Percentiles rank a stretch among this genome's conserved stretches.
Evolutionary conservation across 176 grass and related monocot species (phyloP).

Genomic region (Bonia amplexicaulis): DNA sequence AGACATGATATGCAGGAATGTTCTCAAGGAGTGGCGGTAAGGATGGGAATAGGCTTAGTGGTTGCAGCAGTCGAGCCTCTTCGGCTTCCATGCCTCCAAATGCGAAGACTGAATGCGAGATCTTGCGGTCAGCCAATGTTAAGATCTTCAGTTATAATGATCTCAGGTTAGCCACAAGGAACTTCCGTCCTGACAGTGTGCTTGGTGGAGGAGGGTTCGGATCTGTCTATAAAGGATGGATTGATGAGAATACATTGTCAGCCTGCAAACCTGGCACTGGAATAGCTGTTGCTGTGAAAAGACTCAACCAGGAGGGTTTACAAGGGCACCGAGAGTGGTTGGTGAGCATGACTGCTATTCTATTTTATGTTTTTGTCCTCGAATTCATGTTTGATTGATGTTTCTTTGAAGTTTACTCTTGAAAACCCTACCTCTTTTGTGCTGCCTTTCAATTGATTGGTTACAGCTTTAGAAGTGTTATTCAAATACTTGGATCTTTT

Average conservation of each 20-base stretch:
- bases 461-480: background rate
- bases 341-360: slow-evolving; percentile 43
- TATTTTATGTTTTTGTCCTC: slow-evolving; percentile 3
- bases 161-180: slow-evolving; percentile 73
- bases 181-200: slow-evolving; percentile 81
- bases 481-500: background rate
- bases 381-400: background rate
- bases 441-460: background rate
- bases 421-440: background rate
- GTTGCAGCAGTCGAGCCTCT: slow-evolving; percentile 62
- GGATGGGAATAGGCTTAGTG: slow-evolving; percentile 55
- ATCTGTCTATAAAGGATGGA: slow-evolving; percentile 90
- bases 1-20: slow-evolving; percentile 40
- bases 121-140: slow-evolving; percentile 67
- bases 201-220: slow-evolving; percentile 81
- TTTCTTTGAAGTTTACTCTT: slow-evolving; percentile 18
- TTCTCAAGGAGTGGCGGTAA: slow-evolving; percentile 48
- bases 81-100: slow-evolving; percentile 53
- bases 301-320: slow-evolving; percentile 68
- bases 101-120: slow-evolving; percentile 50
- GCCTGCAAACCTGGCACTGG: slow-evolving; percentile 68
- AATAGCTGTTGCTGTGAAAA: slow-evolving; percentile 80
- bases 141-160: slow-evolving; percentile 58
- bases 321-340: slow-evolving; percentile 91
- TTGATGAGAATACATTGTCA: slow-evolving; percentile 59